phyloP scores from a whole-genome alignment of 2,329 filamentous ascomycete genomes.

The Ascochyta fabae region DNA sequence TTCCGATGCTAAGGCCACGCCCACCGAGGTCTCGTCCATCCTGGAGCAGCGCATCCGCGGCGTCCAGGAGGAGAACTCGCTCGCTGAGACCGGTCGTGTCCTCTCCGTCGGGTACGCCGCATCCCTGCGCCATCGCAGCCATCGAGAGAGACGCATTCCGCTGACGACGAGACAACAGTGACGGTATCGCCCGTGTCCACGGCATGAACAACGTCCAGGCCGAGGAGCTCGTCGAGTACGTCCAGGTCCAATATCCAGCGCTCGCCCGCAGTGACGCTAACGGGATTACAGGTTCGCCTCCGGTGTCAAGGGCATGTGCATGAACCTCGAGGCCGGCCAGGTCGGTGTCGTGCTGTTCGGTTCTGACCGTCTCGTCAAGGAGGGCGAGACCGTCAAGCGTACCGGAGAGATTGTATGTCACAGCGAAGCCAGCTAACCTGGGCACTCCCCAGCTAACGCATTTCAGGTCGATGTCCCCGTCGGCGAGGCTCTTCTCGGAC shows the following conservation, averaged over 20 bases:
- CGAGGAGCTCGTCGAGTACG: constrained; percentile 99
- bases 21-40: constrained; percentile 98
- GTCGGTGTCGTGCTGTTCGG: constrained; percentile 99
- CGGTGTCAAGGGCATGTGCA: constrained; percentile 99
- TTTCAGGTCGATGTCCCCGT: constrained; percentile 92
- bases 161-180: constrained; percentile 67
- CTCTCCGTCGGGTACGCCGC: constrained; percentile 94
- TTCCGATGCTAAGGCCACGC: constrained; percentile 89
- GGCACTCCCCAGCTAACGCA: constrained; percentile 27
- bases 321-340: constrained; percentile 99
- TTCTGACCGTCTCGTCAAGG: constrained; percentile 99
- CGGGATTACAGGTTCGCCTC: constrained; percentile 81
- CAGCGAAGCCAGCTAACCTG: neutral
- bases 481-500: constrained; percentile 89
- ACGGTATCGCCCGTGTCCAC: constrained; percentile 99
- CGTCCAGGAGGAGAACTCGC: constrained; percentile 93
- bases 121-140: constrained; percentile 40
- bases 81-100: constrained; percentile 98
- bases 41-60: constrained; percentile 99
- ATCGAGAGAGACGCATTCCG: constrained; percentile 28
- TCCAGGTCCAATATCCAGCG: constrained; percentile 41
- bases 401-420: constrained; percentile 94
- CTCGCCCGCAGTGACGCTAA: constrained; percentile 35
- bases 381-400: constrained; percentile 99
- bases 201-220: constrained; percentile 99